A percentile compares a stretch with the other conserved stretches of the same genome.
Conservation (phyloP, 257 asterid species). For the Lycium ferocissimum region DNA sequence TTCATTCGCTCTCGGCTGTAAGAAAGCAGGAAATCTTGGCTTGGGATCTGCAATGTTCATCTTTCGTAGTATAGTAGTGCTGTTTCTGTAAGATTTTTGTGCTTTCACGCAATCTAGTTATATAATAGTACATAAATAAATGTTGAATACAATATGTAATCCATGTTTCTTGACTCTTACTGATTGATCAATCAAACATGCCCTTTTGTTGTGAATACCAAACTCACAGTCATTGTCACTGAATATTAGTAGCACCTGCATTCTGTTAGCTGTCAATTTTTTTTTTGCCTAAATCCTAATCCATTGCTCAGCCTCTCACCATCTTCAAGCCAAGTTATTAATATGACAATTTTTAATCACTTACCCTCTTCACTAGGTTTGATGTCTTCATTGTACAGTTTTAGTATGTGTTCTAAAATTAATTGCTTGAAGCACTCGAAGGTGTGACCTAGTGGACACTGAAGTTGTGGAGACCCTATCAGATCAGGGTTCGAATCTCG, state of each 20-base stretch:
- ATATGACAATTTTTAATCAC: not conserved
- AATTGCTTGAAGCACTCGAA: not conserved
- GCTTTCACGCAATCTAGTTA: not conserved
- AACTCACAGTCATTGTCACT: not conserved
- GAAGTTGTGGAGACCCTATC: not conserved
- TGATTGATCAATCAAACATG: not conserved
- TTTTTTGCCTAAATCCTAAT: not conserved
- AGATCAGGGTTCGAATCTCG: no score
- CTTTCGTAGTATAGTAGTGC: not conserved
- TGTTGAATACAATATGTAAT: not conserved
- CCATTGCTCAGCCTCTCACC: not conserved
- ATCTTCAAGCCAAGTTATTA: not conserved
- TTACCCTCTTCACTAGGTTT: not conserved
- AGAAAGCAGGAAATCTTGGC: slow-evolving; percentile 8
- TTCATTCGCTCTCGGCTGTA: slow-evolving; percentile 71
- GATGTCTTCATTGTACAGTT: not conserved
- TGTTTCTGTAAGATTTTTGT: not conserved
- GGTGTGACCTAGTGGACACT: not conserved
- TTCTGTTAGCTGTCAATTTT: no score
- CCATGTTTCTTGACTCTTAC: not conserved
- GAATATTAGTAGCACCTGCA: no score
- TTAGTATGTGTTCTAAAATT: not conserved
- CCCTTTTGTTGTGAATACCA: not conserved
- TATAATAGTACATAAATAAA: slow-evolving; percentile 10
- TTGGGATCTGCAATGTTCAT: not conserved